Evolutionary conservation across 768 basidiomycete species (phyloP).

Genomic region (Suillus spraguei): DNA sequence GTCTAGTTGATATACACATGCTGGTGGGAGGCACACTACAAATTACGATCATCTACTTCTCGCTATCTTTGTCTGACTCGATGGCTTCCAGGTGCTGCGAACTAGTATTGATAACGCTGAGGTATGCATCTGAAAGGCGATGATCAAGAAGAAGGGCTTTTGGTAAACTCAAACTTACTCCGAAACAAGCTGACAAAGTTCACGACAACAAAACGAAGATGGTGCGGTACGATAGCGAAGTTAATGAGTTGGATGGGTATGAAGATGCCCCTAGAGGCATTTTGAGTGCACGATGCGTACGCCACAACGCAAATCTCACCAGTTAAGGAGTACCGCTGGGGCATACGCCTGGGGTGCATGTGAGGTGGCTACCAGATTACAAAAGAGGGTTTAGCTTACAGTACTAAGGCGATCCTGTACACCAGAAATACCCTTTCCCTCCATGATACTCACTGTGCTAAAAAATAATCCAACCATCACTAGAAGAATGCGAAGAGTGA

Average conservation of each 20-base stretch:
- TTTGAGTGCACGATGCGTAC: background rate
- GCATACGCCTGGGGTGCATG: slow-evolving; percentile 56
- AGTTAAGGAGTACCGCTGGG: slow-evolving; percentile 76
- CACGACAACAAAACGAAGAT: slow-evolving; percentile 74
- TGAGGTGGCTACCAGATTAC: background rate
- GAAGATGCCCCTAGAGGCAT: slow-evolving; percentile 59
- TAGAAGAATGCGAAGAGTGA: slow-evolving; percentile 25
- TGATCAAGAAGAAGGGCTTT: background rate
- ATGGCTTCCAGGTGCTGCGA: slow-evolving; percentile 8
- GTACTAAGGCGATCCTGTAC: slow-evolving; percentile 50
- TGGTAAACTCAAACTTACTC: slow-evolving; percentile 55
- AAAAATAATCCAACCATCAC: slow-evolving; percentile 60
- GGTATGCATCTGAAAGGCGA: slow-evolving; percentile 54
- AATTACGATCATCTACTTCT: slow-evolving; percentile 5
- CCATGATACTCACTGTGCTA: slow-evolving; percentile 76
- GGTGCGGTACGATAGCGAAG: slow-evolving; percentile 75
- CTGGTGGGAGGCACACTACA: background rate
- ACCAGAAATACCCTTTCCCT: slow-evolving; percentile 63
- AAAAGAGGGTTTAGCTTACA: slow-evolving; percentile 20
- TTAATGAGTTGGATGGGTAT: slow-evolving; percentile 80
- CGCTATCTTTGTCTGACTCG: background rate
- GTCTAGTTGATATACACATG: slow-evolving; percentile 3
- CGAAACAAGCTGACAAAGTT: slow-evolving; percentile 80
- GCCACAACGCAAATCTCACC: slow-evolving; percentile 41
- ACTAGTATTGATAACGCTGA: slow-evolving; percentile 56